A percentile compares a stretch with the other conserved stretches of the same genome.
Evolutionary conservation across 164 flowering plant species (phyloP).

Genomic region (Amborella trichopoda): DNA sequence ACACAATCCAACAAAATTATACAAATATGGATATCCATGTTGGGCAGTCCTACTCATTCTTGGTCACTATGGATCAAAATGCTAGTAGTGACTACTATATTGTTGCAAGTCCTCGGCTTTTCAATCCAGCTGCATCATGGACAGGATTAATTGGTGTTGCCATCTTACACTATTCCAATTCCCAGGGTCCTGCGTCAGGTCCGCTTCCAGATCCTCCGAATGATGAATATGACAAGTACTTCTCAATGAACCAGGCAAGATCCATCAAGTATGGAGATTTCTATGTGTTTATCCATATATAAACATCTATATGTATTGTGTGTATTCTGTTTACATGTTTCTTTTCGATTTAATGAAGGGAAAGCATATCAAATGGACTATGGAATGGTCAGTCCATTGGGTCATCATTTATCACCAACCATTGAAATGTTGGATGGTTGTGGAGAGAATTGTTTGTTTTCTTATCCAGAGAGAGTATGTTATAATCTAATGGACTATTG

Average conservation of each 20-base stretch:
- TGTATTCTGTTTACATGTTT: no score
- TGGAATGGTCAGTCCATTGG: no score
- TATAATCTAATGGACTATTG: no score
- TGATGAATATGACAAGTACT: constrained; percentile 39
- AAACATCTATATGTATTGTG: no score
- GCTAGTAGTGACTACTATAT: constrained; percentile 65
- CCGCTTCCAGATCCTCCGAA: constrained; percentile 59
- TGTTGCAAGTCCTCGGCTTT: constrained; percentile 74
- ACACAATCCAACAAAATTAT: constrained; percentile 41
- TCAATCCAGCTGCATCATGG: constrained; percentile 58
- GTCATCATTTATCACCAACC: no score
- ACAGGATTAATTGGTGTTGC: constrained; percentile 64
- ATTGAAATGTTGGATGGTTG: no score
- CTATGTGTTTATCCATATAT: no score
- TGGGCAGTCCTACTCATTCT: constrained; percentile 68
- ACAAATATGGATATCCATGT: constrained; percentile 61
- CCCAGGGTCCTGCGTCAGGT: constrained; percentile 53
- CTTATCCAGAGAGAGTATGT: no score
- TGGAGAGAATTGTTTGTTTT: no score
- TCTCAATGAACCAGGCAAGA: constrained; percentile 46
- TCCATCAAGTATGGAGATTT: constrained; percentile 72
- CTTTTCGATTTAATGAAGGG: no score
- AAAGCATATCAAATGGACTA: no score
- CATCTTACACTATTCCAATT: constrained; percentile 61
- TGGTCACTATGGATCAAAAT: constrained; percentile 72